These are phyloP conservation scores for Backusella tuberculispora DNA, from an alignment of 192 early-diverging fungal genomes.

Conservation along the genomic window DNA sequence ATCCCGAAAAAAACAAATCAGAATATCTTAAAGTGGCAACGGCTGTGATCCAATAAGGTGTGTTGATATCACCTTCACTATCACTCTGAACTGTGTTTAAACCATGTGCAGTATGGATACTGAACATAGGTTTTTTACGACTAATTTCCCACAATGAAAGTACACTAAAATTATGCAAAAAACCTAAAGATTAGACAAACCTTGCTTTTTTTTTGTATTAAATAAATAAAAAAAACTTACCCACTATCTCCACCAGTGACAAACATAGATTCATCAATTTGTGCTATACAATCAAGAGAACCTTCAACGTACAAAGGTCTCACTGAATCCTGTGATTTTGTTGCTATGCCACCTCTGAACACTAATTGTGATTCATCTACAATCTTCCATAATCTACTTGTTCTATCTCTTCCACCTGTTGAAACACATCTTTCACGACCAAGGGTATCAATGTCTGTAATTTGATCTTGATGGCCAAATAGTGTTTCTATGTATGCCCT, in stretches of 20 bases:
- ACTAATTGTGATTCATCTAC: constrained; percentile 93
- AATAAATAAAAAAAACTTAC: constrained; percentile 45
- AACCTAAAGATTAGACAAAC: too few relatives aligned
- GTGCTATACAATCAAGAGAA: constrained; percentile 81
- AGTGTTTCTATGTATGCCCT: constrained; percentile 92
- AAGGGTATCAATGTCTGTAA: constrained; percentile 81
- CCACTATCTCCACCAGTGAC: constrained; percentile 90
- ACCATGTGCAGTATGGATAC: constrained; percentile 78
- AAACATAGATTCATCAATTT: constrained; percentile 94
- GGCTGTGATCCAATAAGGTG: constrained; percentile 85
- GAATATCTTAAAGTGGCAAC: constrained; percentile 82
- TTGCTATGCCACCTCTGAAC: constrained; percentile 74
- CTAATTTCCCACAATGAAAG: constrained; percentile 92
- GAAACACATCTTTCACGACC: constrained; percentile 91
- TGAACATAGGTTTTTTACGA: constrained; percentile 92
- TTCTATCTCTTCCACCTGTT: constrained; percentile 87
- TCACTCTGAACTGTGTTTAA: constrained; percentile 50
- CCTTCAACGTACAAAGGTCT: constrained; percentile 50
- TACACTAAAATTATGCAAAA: constrained; percentile 51
- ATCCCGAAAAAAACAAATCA: constrained; percentile 89
- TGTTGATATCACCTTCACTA: constrained; percentile 52
- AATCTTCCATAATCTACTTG: constrained; percentile 93
- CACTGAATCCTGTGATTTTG: constrained; percentile 28
- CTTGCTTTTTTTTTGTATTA: too few relatives aligned
- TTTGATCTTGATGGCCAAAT: constrained; percentile 96